Conservation (phyloP, 1,284 basidiomycete species). For the Marasmius sp. region DNA sequence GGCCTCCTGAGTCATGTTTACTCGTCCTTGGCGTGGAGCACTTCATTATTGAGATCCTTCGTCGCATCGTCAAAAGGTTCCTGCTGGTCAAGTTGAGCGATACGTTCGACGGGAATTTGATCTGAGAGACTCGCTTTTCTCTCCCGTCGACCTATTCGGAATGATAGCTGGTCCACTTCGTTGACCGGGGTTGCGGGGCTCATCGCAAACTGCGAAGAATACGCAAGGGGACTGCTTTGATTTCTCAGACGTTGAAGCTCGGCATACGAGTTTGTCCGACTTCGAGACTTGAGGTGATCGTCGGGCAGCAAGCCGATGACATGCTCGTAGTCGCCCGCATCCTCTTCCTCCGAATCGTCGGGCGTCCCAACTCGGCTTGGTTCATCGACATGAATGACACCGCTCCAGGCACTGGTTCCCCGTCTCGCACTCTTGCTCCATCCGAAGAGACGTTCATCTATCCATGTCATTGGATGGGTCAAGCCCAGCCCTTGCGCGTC, state of each 20-base stretch:
- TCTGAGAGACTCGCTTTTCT: constrained; percentile 66
- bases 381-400: constrained; percentile 45
- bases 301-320: constrained; percentile 64
- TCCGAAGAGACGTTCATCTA: constrained; percentile 91
- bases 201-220: constrained; percentile 2
- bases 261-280: constrained; percentile 74
- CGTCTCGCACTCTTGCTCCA: constrained; percentile 77
- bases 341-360: constrained; percentile 74
- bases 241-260: constrained; percentile 71
- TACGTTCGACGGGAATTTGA: constrained; percentile 58
- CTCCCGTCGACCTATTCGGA: constrained; percentile 44
- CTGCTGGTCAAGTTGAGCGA: constrained; percentile 54
- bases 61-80: constrained; percentile 59
- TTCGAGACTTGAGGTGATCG: constrained; percentile 49
- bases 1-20: neutral
- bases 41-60: constrained; percentile 64
- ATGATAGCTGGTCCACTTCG: constrained; percentile 39
- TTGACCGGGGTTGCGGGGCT: constrained; percentile 20
- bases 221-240: constrained; percentile 22
- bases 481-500: constrained; percentile 79
- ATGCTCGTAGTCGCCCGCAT: constrained; percentile 79
- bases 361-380: constrained; percentile 66
- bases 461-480: constrained; percentile 89
- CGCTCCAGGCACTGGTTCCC: constrained; percentile 80
- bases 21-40: constrained; percentile 34